A percentile compares a stretch with the other conserved stretches of the same genome.
Conservation (phyloP, 495 filamentous ascomycete genomes). For the Peziza echinospora region DNA sequence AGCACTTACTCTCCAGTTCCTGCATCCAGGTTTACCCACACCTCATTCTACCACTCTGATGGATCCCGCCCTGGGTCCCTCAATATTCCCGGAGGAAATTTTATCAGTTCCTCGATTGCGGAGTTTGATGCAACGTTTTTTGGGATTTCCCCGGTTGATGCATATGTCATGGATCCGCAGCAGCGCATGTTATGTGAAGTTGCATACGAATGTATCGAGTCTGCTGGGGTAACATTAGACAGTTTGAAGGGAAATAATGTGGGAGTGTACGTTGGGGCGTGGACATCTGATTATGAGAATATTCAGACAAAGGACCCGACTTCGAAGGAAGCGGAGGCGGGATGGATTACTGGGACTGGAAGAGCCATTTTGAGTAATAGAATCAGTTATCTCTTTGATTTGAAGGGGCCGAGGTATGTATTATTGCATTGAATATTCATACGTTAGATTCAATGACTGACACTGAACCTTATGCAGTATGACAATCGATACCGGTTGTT, state of each 20-base stretch:
- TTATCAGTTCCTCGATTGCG: slow-evolving; percentile 26
- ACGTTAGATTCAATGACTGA: too few relatives aligned
- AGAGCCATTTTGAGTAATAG: slow-evolving; percentile 23
- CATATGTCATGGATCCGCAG: slow-evolving; percentile 30
- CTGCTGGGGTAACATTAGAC: slow-evolving; percentile 24
- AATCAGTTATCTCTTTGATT: slow-evolving; percentile 20
- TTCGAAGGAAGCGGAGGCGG: slow-evolving; percentile 12
- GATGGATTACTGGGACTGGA: slow-evolving; percentile 17
- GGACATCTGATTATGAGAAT: slow-evolving; percentile 22
- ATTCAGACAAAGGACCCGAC: slow-evolving; percentile 19
- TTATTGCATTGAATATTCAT: not conserved
- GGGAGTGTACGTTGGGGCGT: slow-evolving; percentile 24
- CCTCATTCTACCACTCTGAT: slow-evolving; percentile 25
- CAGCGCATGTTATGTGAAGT: slow-evolving; percentile 34
- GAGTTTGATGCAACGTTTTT: slow-evolving; percentile 37
- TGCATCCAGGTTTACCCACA: slow-evolving; percentile 24
- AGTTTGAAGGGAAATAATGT: slow-evolving; percentile 22
- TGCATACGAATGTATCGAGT: slow-evolving; percentile 38
- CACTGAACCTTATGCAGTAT: slow-evolving; percentile 6
- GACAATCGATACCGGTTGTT: slow-evolving; percentile 23
- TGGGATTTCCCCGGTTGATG: slow-evolving; percentile 34
- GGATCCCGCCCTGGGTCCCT: not conserved
- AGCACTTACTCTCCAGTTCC: slow-evolving; percentile 22
- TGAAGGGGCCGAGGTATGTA: slow-evolving; percentile 3
- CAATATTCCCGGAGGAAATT: slow-evolving; percentile 24